Percentiles rank a stretch among this genome's conserved stretches.
phyloP scores from a whole-genome alignment of 495 filamentous ascomycete species.

The Penicillium flavigenum region DNA sequence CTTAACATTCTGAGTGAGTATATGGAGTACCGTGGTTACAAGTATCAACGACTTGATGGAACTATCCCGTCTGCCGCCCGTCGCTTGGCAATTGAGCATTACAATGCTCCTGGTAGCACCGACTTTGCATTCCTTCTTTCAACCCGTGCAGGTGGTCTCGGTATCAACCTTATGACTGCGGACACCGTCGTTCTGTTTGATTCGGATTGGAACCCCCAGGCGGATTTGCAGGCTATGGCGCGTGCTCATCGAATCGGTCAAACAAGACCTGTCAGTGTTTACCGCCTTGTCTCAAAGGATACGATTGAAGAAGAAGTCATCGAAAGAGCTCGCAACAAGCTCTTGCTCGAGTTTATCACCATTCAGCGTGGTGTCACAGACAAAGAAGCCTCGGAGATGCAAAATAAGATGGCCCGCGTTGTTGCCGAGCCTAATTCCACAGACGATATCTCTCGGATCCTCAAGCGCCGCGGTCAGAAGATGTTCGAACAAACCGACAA shows the following conservation, averaged over 20 bases:
- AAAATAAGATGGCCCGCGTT: conserved; percentile 63
- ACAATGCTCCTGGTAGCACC: conserved; percentile 88
- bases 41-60: conserved; percentile 91
- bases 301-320: conserved; percentile 98
- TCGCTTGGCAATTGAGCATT: conserved; percentile 93
- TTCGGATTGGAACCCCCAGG: conserved; percentile 99
- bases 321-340: conserved; percentile 93
- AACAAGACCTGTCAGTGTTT: conserved; percentile 91
- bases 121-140: conserved; percentile 97
- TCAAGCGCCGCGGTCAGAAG: conserved; percentile 89
- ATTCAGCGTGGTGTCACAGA: conserved; percentile 97
- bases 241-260: conserved; percentile 97
- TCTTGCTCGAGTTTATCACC: conserved; percentile 96
- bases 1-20: conserved; percentile 95
- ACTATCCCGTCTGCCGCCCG: conserved; percentile 84
- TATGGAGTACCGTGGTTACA: conserved; percentile 80
- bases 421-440: conserved; percentile 75
- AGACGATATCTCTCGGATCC: conserved; percentile 88
- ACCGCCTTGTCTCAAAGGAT: conserved; percentile 93
- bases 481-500: conserved; percentile 98
- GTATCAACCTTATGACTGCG: conserved; percentile 98
- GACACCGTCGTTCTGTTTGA: conserved; percentile 98
- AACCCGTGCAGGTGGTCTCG: conserved; percentile 91
- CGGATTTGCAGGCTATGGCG: conserved; percentile 97
- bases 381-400: conserved; percentile 69